Base-by-base conservation (phyloP, 345 rosid species). In the Carallia pectinifolia region DNA sequence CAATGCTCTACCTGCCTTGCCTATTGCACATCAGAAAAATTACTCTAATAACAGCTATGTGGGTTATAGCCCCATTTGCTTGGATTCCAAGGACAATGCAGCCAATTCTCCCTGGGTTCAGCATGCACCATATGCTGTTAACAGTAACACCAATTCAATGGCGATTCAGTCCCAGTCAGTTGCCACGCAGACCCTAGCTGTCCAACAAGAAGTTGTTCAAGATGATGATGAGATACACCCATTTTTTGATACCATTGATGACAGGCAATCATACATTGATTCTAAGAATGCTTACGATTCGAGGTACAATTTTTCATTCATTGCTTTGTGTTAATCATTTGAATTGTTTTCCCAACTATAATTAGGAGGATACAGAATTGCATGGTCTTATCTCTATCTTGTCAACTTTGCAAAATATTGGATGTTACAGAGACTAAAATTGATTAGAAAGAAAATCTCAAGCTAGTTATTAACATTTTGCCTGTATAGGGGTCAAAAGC, bases 151-250 rank as follows among this genome's bases (percentile, higher is more conserved):
- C 63, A 78, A 67, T 53, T 58, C 84, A 29, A 74, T 76, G 78
- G 79, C 79, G 1, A 68, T 83, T 60, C 90, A 88, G 53, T 81
- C 91, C 61, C 88, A 85, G 67, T 72, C 73, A 61, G 75, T 73
- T 67, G 76, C 65, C 64, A 74, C 85, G 0, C 87, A 87, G 61
- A 72, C 85, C 7, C 71, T 71, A 2, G 77, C 75, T 4, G 60
- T 78, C 52, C 90, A 88, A 53, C 86, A 84, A 67, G 79, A 86
- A 61, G 75, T 79, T 61, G 84, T 69, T 67, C 88, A 82, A n/a
- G 87, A 85, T 27, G 89, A 88, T 23, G 96, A 92, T 62, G 94
- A 92, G 61, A 71, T 90, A 59, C 93, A 84, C 72, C 91, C 92
- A 6, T 90, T 90, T 59, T 88, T 94, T 6, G 90, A 90, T 54